A percentile compares a stretch with the other conserved stretches of the same genome.
phyloP scores from a whole-genome alignment of 768 basidiomycete species.

The Neoboletus magnificus region DNA sequence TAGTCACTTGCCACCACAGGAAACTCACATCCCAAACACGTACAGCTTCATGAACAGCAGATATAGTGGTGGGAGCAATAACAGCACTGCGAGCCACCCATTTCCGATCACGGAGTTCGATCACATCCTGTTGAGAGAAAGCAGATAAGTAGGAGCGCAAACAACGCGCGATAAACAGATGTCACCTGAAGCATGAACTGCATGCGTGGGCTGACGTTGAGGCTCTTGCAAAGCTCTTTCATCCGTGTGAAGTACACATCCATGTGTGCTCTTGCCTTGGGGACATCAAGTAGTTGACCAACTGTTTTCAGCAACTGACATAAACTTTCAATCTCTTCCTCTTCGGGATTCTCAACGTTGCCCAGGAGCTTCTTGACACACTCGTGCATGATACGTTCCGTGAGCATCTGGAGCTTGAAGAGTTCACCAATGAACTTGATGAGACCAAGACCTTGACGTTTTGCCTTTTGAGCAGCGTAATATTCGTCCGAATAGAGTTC shows the following conservation, averaged over 20 bases:
- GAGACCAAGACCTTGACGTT: constrained; percentile 93
- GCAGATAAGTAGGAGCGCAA: neutral
- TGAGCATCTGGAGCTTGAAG: constrained; percentile 98
- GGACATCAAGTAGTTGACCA: constrained; percentile 76
- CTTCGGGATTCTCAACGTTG: constrained; percentile 93
- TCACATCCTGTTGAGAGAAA: constrained; percentile 64
- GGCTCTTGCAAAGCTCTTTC: constrained; percentile 73
- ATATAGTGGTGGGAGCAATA: constrained; percentile 82
- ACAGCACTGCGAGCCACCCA: constrained; percentile 74
- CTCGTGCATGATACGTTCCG: constrained; percentile 97
- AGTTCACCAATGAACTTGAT: constrained; percentile 98
- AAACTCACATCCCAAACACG: constrained; percentile 28
- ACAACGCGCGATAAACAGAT: constrained; percentile 6
- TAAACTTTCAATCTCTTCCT: constrained; percentile 95
- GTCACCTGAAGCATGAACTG: constrained; percentile 92
- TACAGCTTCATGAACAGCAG: constrained; percentile 84
- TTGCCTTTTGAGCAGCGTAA: constrained; percentile 94
- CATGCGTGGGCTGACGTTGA: constrained; percentile 80
- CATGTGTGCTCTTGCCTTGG: constrained; percentile 81
- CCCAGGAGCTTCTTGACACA: constrained; percentile 94
- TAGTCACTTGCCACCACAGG: neutral
- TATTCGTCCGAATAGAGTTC: constrained; percentile 94
- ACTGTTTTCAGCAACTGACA: constrained; percentile 92
- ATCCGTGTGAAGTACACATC: constrained; percentile 92
- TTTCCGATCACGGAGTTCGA: constrained; percentile 80